phyloP scores from a whole-genome alignment of 2,329 filamentous ascomycete genomes.

The Exophiala dermatitidis region DNA sequence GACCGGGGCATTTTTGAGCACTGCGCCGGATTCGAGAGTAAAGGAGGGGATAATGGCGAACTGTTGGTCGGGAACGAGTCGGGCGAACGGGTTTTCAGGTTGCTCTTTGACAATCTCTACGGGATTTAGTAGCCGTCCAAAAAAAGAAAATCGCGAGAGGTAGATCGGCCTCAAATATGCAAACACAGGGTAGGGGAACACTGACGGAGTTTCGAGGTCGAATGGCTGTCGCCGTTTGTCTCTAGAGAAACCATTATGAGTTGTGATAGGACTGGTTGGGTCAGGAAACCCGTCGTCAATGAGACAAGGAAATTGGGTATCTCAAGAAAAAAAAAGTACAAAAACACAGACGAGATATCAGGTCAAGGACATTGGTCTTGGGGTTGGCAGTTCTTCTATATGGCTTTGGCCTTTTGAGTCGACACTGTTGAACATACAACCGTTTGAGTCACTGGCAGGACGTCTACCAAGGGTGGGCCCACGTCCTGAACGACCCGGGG shows the following conservation, averaged over 20 bases:
- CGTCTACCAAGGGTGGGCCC: too few relatives aligned
- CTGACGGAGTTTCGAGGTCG: slow-evolving; percentile 33
- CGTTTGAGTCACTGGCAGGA: too few relatives aligned
- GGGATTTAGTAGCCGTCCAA: slow-evolving; percentile 46
- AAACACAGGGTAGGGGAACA: slow-evolving; percentile 20
- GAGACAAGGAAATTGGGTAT: too few relatives aligned
- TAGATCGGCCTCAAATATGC: not conserved
- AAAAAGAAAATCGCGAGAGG: not conserved
- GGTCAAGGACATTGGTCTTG: too few relatives aligned
- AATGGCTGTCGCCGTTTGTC: slow-evolving; percentile 10
- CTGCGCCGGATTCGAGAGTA: slow-evolving; percentile 85
- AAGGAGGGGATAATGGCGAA: slow-evolving; percentile 83
- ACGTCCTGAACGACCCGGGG: too few relatives aligned
- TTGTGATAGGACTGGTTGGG: too few relatives aligned
- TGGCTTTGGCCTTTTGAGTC: too few relatives aligned
- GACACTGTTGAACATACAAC: too few relatives aligned
- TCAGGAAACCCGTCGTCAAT: too few relatives aligned
- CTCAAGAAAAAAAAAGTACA: too few relatives aligned
- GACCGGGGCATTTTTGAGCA: slow-evolving; percentile 64
- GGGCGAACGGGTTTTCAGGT: slow-evolving; percentile 84
- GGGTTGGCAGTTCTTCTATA: too few relatives aligned
- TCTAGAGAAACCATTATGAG: slow-evolving; percentile 11
- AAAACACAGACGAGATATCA: too few relatives aligned
- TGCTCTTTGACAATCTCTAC: slow-evolving; percentile 54
- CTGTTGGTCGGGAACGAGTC: slow-evolving; percentile 79